A percentile compares a stretch with the other conserved stretches of the same genome.
Conservation (phyloP, 768 basidiomycete species). For the Strobilomyces confusus region DNA sequence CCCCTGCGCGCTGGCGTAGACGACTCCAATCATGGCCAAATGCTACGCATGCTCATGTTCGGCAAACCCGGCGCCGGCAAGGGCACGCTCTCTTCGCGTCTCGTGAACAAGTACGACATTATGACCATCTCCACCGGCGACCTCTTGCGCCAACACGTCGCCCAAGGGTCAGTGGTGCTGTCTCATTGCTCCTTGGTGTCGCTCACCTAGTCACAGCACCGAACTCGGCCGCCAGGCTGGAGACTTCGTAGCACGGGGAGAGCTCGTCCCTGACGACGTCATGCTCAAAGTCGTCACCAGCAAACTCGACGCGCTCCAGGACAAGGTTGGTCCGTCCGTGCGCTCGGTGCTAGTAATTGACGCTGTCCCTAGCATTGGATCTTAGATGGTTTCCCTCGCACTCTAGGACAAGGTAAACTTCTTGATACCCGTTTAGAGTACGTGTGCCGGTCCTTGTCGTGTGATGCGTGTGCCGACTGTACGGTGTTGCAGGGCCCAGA, state of each 20-base stretch:
- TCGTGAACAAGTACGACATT: constrained; percentile 80
- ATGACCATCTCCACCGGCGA: constrained; percentile 80
- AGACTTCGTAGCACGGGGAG: constrained; percentile 74
- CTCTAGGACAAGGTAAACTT: constrained; percentile 75
- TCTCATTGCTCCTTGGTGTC: background rate
- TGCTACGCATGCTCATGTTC: constrained; percentile 52
- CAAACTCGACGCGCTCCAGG: constrained; percentile 61
- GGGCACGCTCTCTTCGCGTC: constrained; percentile 73
- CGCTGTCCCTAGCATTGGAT: constrained; percentile 70
- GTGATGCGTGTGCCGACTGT: background rate
- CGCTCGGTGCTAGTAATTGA: background rate
- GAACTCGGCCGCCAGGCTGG: constrained; percentile 72
- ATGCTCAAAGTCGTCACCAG: constrained; percentile 74
- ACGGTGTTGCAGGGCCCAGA: constrained; percentile 44
- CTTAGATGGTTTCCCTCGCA: constrained; percentile 89
- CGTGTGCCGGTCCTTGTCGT: constrained; percentile 16
- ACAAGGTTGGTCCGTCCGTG: constrained; percentile 47
- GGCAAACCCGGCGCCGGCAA: constrained; percentile 73
- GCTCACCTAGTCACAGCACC: constrained; percentile 41
- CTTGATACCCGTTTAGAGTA: constrained; percentile 74
- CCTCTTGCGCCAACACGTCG: constrained; percentile 79
- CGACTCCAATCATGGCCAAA: constrained; percentile 18
- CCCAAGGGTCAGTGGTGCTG: constrained; percentile 37
- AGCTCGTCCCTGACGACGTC: constrained; percentile 71
- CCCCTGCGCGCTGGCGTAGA: constrained; percentile 33